phyloP scores from a whole-genome alignment of 2,329 filamentous ascomycete genomes.

The Aspergillus tamarii region DNA sequence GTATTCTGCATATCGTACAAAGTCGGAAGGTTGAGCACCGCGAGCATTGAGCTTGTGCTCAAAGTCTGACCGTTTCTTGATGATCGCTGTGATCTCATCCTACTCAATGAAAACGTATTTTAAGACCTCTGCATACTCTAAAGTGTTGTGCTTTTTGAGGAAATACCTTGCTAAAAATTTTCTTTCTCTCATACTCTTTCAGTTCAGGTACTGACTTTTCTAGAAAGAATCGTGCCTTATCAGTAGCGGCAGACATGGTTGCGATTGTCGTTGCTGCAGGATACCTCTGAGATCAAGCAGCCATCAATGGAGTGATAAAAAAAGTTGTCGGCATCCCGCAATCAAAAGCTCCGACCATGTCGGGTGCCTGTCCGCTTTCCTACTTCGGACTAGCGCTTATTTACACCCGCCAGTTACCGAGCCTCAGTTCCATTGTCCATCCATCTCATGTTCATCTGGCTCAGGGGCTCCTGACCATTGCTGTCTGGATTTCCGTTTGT shows the following conservation, averaged over 20 bases:
- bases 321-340: constrained; percentile 39
- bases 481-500: constrained; percentile 21
- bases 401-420: constrained; percentile 21
- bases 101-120: constrained; percentile 39
- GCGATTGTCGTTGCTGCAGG: constrained; percentile 10
- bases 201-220: constrained; percentile 91
- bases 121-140: constrained; percentile 10
- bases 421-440: constrained; percentile 22
- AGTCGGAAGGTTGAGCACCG: constrained; percentile 75
- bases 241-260: constrained; percentile 78
- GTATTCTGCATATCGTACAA: constrained; percentile 77
- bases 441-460: constrained; percentile 28
- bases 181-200: constrained; percentile 87
- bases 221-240: constrained; percentile 93
- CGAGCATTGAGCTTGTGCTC: constrained; percentile 88
- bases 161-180: constrained; percentile 78
- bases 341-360: constrained; percentile 24
- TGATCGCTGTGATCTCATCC: constrained; percentile 88
- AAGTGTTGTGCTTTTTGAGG: not conserved
- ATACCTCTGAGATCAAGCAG: not conserved
- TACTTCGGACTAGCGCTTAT: constrained; percentile 21
- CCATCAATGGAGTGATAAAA: constrained; percentile 30
- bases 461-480: constrained; percentile 32
- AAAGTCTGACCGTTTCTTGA: constrained; percentile 87
- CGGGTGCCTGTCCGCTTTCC: constrained; percentile 21